A percentile compares a stretch with the other conserved stretches of the same genome.
phyloP scores from a whole-genome alignment of 768 basidiomycete genomes.

The Mycena leptocephala region DNA sequence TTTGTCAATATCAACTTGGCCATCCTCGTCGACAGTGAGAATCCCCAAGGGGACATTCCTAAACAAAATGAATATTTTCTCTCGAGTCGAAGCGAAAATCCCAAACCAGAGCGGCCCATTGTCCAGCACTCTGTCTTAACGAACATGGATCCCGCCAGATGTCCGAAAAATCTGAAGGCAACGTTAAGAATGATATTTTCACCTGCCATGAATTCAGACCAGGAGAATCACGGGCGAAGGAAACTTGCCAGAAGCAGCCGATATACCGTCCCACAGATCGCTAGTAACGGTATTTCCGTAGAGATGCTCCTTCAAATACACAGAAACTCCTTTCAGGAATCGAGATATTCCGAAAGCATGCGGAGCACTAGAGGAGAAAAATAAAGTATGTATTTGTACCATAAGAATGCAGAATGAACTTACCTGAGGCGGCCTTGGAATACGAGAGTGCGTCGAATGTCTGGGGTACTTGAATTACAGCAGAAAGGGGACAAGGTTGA shows the following conservation, averaged over 20 bases:
- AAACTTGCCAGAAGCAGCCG: too few species aligned
- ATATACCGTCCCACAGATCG: slow-evolving; percentile 92
- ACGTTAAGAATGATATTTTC: slow-evolving; percentile 71
- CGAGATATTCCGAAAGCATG: slow-evolving; percentile 91
- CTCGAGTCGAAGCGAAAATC: background rate
- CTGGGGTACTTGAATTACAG: slow-evolving; percentile 49
- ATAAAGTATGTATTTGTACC: too few species aligned
- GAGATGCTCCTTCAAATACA: slow-evolving; percentile 91
- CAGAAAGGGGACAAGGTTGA: background rate
- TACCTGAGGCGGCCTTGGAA: slow-evolving; percentile 87
- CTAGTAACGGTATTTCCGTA: slow-evolving; percentile 89
- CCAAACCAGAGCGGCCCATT: slow-evolving; percentile 87
- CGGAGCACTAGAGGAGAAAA: slow-evolving; percentile 74
- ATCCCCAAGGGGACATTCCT: slow-evolving; percentile 90
- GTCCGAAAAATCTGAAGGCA: slow-evolving; percentile 73
- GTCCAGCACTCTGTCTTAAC: slow-evolving; percentile 94
- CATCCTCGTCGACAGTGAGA: slow-evolving; percentile 72
- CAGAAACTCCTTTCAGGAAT: slow-evolving; percentile 90
- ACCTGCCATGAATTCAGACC: slow-evolving; percentile 48
- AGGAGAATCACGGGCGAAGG: background rate
- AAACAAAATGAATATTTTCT: background rate
- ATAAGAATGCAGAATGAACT: slow-evolving; percentile 39
- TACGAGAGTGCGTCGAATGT: slow-evolving; percentile 94
- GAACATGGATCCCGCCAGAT: slow-evolving; percentile 78
- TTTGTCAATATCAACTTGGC: slow-evolving; percentile 74